phyloP scores from a whole-genome alignment of 306 rosid genomes.

The Geum urbanum region DNA sequence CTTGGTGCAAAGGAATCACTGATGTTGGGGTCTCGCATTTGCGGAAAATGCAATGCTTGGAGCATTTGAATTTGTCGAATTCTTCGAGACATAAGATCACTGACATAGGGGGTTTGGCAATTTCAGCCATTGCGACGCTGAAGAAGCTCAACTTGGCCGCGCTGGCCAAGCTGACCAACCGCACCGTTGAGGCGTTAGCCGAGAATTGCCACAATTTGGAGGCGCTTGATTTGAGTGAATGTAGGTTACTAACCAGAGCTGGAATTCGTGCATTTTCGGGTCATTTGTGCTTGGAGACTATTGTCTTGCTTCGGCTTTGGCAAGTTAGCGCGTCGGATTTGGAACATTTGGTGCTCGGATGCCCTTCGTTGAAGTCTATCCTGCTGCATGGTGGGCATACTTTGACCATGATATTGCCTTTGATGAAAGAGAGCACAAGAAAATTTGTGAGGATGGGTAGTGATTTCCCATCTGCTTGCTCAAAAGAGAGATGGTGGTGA shows the following conservation, averaged over 20 bases:
- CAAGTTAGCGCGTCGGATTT: not conserved
- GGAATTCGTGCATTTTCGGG: not conserved
- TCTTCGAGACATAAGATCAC: not conserved
- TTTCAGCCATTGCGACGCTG: conserved; percentile 18
- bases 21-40: not conserved
- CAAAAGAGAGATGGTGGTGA: not conserved
- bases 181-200: conserved; percentile 26
- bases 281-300: not conserved
- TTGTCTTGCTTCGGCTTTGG: not conserved
- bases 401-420: not conserved
- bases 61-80: conserved; percentile 10
- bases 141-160: conserved; percentile 27
- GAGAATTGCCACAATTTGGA: conserved; percentile 14
- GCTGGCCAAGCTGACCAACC: conserved; percentile 25
- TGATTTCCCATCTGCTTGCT: not conserved
- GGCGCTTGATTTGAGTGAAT: conserved; percentile 8
- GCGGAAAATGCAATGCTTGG: conserved; percentile 16
- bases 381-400: not conserved
- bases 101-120: conserved; percentile 12
- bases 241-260: not conserved
- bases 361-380: not conserved
- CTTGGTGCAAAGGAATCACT: not conserved
- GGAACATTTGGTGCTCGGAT: not conserved
- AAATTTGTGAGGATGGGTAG: not conserved
- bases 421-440: not conserved